Evolutionary conservation across 2,329 filamentous ascomycete species (phyloP), one percentile per base, ranked within the genome.

Genomic region (Arthrobotrys conoides): DNA sequence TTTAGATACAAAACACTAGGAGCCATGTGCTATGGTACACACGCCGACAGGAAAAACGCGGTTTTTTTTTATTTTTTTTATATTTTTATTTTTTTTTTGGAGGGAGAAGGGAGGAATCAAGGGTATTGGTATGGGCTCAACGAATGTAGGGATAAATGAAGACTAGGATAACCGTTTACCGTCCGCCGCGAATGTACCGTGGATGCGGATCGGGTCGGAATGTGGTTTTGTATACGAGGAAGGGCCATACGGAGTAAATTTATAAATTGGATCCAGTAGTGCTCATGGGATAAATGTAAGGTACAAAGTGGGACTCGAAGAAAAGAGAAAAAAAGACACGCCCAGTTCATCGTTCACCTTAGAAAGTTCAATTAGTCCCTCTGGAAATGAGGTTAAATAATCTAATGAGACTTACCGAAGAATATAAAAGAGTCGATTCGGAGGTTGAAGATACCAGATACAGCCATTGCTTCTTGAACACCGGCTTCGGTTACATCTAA

Each of bases 381-480:
- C 33, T 9, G 16, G 51, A 1, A 5, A 4, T 18, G 12, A 5
- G 2, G 9, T 6, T 33, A 14, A 14, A 33, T 18, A 12, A 4
- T n/a, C 16, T 16, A n/a, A 18, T 18, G 30, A 55, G 24, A 27
- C 65, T 20, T 49, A 65, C 71, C 71, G 12, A 65, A 76, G 18
- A 57, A 36, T 6, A 76, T 22, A 20, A 55, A 46, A 10, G 71
- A 61, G 24, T 46, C 22, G 20, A 64, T 48, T 1, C 20, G 6
- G 8, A 76, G 18, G n/a, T 65, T 49, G 5, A 53, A 44, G 18
- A 76, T 70, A 8, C 48, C 48, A 10, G 66, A 61, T 9, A 36
- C 59, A 22, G 36, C 38, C 8, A 71, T 49, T 4, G 66, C 72
- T n/a, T 66, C 24, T 27, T 44, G 55, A 18, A 76, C 49, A 20